These are phyloP conservation scores for Malus asiatica DNA, from an alignment of 306 rosid species.

Conservation along the genomic window DNA sequence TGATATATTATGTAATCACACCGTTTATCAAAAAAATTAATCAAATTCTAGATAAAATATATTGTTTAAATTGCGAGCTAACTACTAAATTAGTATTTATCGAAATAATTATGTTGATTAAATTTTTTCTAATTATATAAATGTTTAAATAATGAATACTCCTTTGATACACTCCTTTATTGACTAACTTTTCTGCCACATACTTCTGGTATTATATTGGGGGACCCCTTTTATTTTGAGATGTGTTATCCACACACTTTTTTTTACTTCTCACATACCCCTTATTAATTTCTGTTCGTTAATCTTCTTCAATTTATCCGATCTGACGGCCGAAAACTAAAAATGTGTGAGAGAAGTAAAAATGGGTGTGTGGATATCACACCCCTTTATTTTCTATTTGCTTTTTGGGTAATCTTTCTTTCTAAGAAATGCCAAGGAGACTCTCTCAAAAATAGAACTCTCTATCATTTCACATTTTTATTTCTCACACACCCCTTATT, in stretches of 20 bases:
- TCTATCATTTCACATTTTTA: too few species aligned
- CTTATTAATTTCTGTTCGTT: too few species aligned
- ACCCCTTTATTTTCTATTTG: constrained; percentile 23
- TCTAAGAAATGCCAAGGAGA: too few species aligned
- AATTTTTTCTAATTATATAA: neutral
- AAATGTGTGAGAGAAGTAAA: too few species aligned
- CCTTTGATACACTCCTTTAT: constrained; percentile 24
- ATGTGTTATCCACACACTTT: too few species aligned
- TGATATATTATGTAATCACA: neutral
- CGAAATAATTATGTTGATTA: neutral
- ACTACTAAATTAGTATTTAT: neutral
- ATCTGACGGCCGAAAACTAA: too few species aligned
- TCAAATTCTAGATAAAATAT: neutral
- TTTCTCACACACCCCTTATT: too few species aligned
- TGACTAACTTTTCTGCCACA: constrained; percentile 31
- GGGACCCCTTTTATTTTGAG: constrained; percentile 15
- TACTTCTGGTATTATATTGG: constrained; percentile 32
- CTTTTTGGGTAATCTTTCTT: constrained; percentile 34
- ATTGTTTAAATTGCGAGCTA: neutral
- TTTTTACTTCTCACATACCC: too few species aligned
- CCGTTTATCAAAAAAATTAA: neutral
- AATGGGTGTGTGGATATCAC: too few species aligned
- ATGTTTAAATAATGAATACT: constrained; percentile 5
- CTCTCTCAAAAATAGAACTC: too few species aligned
- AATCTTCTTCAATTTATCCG: too few species aligned